Base-by-base conservation (phyloP, 208 protist genomes). In the Balamuthia mandrillaris region DNA sequence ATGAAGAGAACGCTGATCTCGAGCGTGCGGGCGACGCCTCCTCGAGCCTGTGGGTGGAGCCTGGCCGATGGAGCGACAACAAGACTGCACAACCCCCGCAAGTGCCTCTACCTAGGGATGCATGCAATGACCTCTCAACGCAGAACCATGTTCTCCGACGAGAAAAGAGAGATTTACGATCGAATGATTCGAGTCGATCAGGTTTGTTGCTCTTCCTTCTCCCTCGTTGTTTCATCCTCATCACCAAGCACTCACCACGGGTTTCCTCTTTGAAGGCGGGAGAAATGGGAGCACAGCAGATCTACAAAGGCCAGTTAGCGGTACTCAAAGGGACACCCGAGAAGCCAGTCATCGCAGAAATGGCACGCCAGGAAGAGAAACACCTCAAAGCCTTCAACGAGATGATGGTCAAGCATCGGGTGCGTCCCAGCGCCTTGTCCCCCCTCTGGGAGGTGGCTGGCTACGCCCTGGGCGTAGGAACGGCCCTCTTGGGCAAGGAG, bases 401-500 rank as follows among this genome's bases (percentile, higher is more conserved):
- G 41, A 21, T 88, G 29, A 85, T 93, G 3, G 60, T 65, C 29
- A 81, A 88, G n/a, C 56, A 89, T 29, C 61, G 91, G 31, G 90
- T 91, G 1, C 70, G 91, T 24, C 91, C 91, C n/a, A 93, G 86
- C 0, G 49, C 78, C 18, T 74, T 93, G 27, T 81, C 86, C 18
- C 91, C 91, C 9, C 44, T 93, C 21, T 93, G 91, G 91, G 60
- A 81, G 21, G 84, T 88, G 0, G 90, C 90, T 54, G 91, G 91
- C 4, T 93, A 75, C 68, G 90, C 82, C 4, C 51, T 90, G 18
- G 89, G 90, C 12, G 84, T 88, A 18, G 90, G 81, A 3, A 91
- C 88, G 35, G 91, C 89, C 3, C 47, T 92, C 14, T 63, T 94
- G 66, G 91, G 91, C 35, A 92, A 92, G 60, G 90, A 94, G 81